Evolutionary conservation across 305 asterid genomes (phyloP), one percentile per base, ranked within the genome.

Genomic region (Ajuga reptans): DNA sequence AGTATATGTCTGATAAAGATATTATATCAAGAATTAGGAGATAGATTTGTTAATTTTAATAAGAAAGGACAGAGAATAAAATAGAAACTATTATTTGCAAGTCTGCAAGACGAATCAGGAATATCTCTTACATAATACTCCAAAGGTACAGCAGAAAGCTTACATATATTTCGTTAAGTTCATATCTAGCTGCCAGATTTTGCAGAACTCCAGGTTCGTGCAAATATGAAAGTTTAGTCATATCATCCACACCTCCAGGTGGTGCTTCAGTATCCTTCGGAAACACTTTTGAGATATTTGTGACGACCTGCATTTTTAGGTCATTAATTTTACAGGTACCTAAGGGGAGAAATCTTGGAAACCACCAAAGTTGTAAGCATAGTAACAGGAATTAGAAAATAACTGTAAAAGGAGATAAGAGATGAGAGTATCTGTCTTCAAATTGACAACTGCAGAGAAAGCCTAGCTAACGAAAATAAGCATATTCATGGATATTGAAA

Each of bases 141-240:
- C 21, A 42, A 29, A 53, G 42, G 58, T 57, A 69, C 73, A 46
- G 41, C 62, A 68, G 54, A 73, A 41, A 64, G 62, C 96, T 84
- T 84, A 94, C 99, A 78, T 94, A 94, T 75, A 94, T 94, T 80
- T 94, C 99, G 79, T 94, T 94, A 45, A 94, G 92, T 80, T 91
- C 99, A 83, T 94, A 94, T 94, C 99, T 86, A 57, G 97, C 52
- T 57, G 91, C 89, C 82, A 94, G 80, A 81, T 94, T 94, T 83
- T 91, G 96, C 78, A 94, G 81, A 78, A 94, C 99, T 63, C 98
- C 99, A 43, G 99, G 99, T 79, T 94, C 99, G 71, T 94, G 99
- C 83, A 94, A 82, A 84, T 94, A 94, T 71, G 99, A 91, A 78
- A 94, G 99, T 82, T 86, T 91, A 77, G 99, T 94, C 99, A 94